Evolutionary conservation across 495 filamentous ascomycete genomes (phyloP), one percentile per base, ranked within the genome.

Genomic region (Astrocystis sublimbata): DNA sequence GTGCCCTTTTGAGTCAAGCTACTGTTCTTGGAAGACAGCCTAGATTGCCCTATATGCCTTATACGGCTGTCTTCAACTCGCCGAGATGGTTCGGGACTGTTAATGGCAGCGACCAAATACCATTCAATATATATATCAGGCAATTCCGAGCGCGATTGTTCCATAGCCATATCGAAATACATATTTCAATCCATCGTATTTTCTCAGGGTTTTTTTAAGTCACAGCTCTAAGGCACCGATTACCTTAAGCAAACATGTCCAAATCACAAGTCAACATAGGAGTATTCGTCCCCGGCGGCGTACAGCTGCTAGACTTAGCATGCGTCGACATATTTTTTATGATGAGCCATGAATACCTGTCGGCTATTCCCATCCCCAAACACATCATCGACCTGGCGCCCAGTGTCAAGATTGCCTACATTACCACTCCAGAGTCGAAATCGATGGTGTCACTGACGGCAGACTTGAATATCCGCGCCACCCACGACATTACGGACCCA

Each of bases 231-330:
- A 26, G 26, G 43, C 23, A 46, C 8, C 15, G 26, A 9, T 23
- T 46, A 10, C 23, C 43, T 0, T 7, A 3, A 54, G 38, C 31
- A 24, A 38, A 17, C 41, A 46, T 47, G 55, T 35, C 55, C 19
- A 58, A 47, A 58, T 47, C 55, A 35, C 41, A 26, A 46, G 42
- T 58, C 12, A 58, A 58, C 12, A 47, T 60, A 31, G 58, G 58
- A 17, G 77, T 85, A 24, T 78, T 82, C 55, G 64, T 82, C 17
- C 73, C 79, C 2, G 43, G 65, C 10, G 65, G 59, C 2, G 68
- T 71, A 40, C 82, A 85, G 60, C 68, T 84, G 12, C 75, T 85
- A 23, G 82, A 85, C 59, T 59, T 77, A 15, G 77, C 82, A 6
- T 71, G 73, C 35, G 60, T 82, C 28, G 81, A 85, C 66, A 68